A percentile compares a stretch with the other conserved stretches of the same genome.
Conservation (phyloP, 2,329 filamentous ascomycete genomes). For the Calonectria montana region DNA sequence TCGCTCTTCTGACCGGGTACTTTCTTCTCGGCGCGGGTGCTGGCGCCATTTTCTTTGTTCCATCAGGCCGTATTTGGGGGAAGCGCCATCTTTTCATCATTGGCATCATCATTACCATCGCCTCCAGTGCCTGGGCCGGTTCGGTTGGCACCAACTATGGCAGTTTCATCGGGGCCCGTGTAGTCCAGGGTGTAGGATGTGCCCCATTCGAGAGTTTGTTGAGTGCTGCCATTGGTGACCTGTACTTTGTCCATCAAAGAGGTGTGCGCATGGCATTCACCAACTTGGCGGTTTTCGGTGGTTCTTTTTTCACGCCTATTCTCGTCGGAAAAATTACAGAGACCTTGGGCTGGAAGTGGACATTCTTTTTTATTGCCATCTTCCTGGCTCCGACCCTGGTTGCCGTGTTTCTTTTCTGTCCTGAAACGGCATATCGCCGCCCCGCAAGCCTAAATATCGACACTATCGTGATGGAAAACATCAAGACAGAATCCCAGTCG, state of each 20-base stretch:
- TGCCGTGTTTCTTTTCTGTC: conserved; percentile 80
- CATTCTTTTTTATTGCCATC: conserved; percentile 89
- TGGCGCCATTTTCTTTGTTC: conserved; percentile 86
- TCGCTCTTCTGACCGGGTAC: conserved; percentile 87
- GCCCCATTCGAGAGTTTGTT: conserved; percentile 92
- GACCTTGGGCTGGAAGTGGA: conserved; percentile 84
- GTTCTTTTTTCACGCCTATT: conserved; percentile 80
- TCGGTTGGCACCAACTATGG: conserved; percentile 74
- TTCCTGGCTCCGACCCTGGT: conserved; percentile 79
- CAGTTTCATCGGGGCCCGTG: conserved; percentile 80
- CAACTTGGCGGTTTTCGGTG: conserved; percentile 68
- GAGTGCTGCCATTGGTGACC: conserved; percentile 87
- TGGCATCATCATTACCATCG: conserved; percentile 78
- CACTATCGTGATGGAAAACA: conserved; percentile 49
- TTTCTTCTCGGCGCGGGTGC: conserved; percentile 86
- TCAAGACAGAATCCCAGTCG: conserved; percentile 25
- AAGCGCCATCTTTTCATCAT: conserved; percentile 90
- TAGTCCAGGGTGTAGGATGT: conserved; percentile 87
- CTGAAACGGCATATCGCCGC: conserved; percentile 84
- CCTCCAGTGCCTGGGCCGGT: conserved; percentile 83
- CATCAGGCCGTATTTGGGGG: conserved; percentile 89
- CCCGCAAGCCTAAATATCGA: conserved; percentile 77
- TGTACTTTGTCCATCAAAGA: conserved; percentile 89
- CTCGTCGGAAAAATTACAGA: conserved; percentile 87
- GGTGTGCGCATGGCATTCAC: conserved; percentile 88